These are phyloP conservation scores for Eucommia ulmoides DNA, from an alignment of 257 asterid species.

Conservation along the genomic window DNA sequence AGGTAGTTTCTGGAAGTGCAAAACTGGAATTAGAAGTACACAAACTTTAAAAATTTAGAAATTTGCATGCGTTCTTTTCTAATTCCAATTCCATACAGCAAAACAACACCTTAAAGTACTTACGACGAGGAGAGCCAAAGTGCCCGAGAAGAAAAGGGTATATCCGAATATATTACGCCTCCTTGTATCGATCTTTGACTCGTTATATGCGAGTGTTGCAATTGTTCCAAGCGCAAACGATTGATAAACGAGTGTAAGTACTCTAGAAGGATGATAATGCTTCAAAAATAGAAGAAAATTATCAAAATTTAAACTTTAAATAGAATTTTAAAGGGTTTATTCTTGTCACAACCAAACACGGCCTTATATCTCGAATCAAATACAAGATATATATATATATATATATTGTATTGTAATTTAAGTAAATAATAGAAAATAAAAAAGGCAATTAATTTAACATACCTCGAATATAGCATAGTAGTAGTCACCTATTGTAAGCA, in stretches of 20 bases:
- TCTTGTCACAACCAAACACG: background rate
- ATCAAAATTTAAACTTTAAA: background rate
- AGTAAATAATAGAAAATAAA: background rate
- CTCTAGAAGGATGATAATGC: conserved; percentile 77
- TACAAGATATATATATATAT: background rate
- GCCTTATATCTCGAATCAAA: background rate
- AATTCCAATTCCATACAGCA: no score
- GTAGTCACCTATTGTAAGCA: conserved; percentile 71
- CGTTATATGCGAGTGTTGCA: conserved; percentile 39
- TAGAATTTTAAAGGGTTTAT: background rate
- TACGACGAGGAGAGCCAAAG: conserved; percentile 53
- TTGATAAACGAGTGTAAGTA: conserved; percentile 72
- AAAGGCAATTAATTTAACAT: conserved; percentile 5
- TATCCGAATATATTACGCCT: conserved; percentile 59
- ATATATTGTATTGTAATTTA: background rate
- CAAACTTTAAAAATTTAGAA: no score
- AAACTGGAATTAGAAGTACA: background rate
- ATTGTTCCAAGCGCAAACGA: conserved; percentile 63
- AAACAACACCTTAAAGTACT: conserved; percentile 6
- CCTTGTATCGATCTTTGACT: conserved; percentile 62
- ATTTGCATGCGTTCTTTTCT: no score
- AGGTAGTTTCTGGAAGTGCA: no score
- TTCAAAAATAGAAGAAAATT: conserved; percentile 6
- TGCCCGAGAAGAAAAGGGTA: conserved; percentile 37
- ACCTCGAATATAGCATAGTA: conserved; percentile 62